These are phyloP conservation scores for Xylaria cubensis DNA, from an alignment of 495 filamentous ascomycete species.

Conservation along the genomic window DNA sequence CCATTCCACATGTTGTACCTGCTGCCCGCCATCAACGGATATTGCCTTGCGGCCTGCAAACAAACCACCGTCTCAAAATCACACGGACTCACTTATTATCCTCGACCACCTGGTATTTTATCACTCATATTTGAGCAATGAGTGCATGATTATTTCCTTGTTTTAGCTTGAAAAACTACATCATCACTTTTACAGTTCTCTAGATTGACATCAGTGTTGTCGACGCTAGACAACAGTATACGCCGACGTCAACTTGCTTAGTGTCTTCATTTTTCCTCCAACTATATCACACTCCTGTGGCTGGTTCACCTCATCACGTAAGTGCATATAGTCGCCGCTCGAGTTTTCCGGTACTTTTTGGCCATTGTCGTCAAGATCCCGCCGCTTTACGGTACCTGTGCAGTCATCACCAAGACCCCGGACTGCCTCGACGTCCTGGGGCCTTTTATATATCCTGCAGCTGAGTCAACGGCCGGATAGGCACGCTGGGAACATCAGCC, in stretches of 20 bases:
- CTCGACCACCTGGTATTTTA: neutral
- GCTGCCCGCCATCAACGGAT: slow-evolving; percentile 13
- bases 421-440: slow-evolving; percentile 8
- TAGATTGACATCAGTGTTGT: neutral
- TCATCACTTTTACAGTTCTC: neutral
- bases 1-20: slow-evolving; percentile 7
- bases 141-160: neutral
- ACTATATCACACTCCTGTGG: neutral
- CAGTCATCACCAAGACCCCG: slow-evolving; percentile 8
- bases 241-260: neutral
- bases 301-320: neutral
- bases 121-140: neutral
- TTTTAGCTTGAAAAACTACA: neutral
- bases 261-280: slow-evolving; percentile 3
- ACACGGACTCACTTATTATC: neutral
- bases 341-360: neutral
- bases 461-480: neutral
- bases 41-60: neutral
- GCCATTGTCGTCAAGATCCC: neutral
- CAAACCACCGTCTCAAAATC: neutral
- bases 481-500: slow-evolving; percentile 3
- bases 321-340: neutral
- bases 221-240: neutral
- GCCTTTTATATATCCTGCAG: slow-evolving; percentile 14
- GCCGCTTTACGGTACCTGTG: neutral